phyloP scores from a whole-genome alignment of 2,329 filamentous ascomycete species.

The Bipolaris bicolor region DNA sequence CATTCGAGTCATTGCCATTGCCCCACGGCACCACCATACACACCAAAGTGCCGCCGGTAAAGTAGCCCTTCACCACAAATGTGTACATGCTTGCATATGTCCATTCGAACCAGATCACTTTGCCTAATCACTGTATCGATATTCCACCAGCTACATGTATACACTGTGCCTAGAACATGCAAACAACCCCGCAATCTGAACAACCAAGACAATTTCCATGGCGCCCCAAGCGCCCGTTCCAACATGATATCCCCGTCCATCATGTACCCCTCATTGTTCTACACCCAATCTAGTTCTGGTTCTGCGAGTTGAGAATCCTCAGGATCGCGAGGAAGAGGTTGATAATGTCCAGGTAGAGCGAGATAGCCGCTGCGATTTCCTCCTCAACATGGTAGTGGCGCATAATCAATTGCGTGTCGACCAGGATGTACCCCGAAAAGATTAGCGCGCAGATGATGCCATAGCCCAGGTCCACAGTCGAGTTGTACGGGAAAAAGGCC shows the following conservation, averaged over 20 bases:
- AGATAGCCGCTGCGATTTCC: conserved; percentile 94
- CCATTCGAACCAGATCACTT: no score
- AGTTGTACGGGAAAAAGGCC: conserved; percentile 84
- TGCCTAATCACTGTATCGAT: not conserved
- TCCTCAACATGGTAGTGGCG: conserved; percentile 97
- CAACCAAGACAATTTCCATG: not conserved
- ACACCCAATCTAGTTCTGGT: conserved; percentile 72
- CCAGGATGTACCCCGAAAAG: conserved; percentile 93
- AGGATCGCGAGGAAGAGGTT: conserved; percentile 97
- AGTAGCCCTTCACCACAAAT: no score
- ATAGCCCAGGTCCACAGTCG: conserved; percentile 83
- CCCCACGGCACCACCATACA: not conserved
- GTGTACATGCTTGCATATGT: no score
- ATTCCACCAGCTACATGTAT: not conserved
- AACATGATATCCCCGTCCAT: not conserved
- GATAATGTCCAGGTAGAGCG: conserved; percentile 93
- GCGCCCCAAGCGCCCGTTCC: not conserved
- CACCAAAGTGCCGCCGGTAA: not conserved
- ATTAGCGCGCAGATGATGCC: conserved; percentile 81
- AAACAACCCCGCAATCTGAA: not conserved
- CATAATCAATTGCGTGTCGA: conserved; percentile 95
- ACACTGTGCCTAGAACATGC: not conserved
- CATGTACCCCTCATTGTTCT: not conserved
- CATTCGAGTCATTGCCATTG: not conserved
- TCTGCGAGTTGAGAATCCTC: conserved; percentile 93